Base-by-base conservation (phyloP, 1,139 yeast genomes). In the Yamadazyma diospyri region DNA sequence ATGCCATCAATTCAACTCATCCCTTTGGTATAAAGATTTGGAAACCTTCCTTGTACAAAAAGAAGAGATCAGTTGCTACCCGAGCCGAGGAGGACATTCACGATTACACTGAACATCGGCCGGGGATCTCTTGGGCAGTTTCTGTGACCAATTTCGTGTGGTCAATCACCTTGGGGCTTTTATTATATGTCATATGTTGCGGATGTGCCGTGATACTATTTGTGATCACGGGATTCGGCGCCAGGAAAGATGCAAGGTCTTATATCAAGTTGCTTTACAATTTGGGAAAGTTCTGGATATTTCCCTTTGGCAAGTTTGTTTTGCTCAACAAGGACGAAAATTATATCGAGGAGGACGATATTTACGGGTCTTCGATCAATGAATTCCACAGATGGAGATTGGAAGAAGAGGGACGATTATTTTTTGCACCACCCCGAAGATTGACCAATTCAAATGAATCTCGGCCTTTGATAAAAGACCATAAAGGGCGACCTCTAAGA, bases 1-100 rank as follows among this genome's bases (percentile, higher is more conserved):
- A 86, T 45, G 98, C 98, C 4, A 94, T 92, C 55, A 92, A 92
- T 52, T 81, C 86, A 35, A 88, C 97, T 1, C 98, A 94, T 62
- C 98, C 98, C 0, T 92, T 92, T 53, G 98, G 98, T 70, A 88
- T 92, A 34, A 83, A 95, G 56, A 86, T 92, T 47, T 92, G 98
- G 98, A 92, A 92, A 53, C 98, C 98, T 1, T 96, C 98, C 2
- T 69, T 92, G 39, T 92, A 92, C 59, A 92, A 94, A 54, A 92
- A 92, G 57, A 76, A 76, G 41, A 78, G 99, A 48, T 86, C 97
- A 1, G 97, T 92, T 23, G 94, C 94, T 44, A 70, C 81, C 22
- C 80, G 88, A 37, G 97, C 97, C 1, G 95, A 87, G 38, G 87
- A 85, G 42, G 99, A 92, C 64, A 86, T 92, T 45, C 97, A 89